Conservation (phyloP, 2,329 filamentous ascomycete species). For the Pyrenophora tritici-repentis region DNA sequence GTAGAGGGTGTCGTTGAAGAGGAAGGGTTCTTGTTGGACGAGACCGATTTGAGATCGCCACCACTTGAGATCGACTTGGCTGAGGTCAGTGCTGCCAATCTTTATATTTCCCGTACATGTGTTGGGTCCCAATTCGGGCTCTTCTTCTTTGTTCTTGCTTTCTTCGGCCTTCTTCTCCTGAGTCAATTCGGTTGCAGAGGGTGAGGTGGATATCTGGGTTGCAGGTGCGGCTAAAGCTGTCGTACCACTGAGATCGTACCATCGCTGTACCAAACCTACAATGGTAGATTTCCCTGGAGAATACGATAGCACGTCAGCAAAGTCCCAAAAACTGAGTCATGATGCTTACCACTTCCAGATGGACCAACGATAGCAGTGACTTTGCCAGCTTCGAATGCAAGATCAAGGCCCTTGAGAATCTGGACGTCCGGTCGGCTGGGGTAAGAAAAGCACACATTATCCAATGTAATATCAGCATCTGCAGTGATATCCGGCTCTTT, state of each 20-base stretch:
- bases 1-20: slow-evolving; percentile 49
- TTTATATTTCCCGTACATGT: slow-evolving; percentile 41
- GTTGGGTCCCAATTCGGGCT: slow-evolving; percentile 31
- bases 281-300: slow-evolving; percentile 73
- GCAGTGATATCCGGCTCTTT: slow-evolving; percentile 44
- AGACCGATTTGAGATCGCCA: slow-evolving; percentile 54
- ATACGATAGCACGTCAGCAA: not conserved
- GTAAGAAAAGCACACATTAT: slow-evolving; percentile 46
- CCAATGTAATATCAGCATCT: slow-evolving; percentile 42
- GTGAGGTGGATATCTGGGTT: not conserved
- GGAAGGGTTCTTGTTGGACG: slow-evolving; percentile 49
- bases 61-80: slow-evolving; percentile 48
- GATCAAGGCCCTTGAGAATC: slow-evolving; percentile 64
- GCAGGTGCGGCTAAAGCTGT: slow-evolving; percentile 13
- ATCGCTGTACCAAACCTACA: slow-evolving; percentile 71
- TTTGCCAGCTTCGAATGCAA: slow-evolving; percentile 66
- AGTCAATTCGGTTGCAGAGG: not conserved
- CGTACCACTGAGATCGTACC: slow-evolving; percentile 63
- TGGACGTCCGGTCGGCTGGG: slow-evolving; percentile 63
- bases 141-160: slow-evolving; percentile 18
- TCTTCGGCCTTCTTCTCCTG: slow-evolving; percentile 16
- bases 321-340: not conserved
- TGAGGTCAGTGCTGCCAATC: slow-evolving; percentile 37
- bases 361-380: slow-evolving; percentile 75
- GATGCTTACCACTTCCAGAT: slow-evolving; percentile 46